A percentile compares a stretch with the other conserved stretches of the same genome.
Conservation (phyloP, 2,329 filamentous ascomycete species). For the Calonectria naviculata region DNA sequence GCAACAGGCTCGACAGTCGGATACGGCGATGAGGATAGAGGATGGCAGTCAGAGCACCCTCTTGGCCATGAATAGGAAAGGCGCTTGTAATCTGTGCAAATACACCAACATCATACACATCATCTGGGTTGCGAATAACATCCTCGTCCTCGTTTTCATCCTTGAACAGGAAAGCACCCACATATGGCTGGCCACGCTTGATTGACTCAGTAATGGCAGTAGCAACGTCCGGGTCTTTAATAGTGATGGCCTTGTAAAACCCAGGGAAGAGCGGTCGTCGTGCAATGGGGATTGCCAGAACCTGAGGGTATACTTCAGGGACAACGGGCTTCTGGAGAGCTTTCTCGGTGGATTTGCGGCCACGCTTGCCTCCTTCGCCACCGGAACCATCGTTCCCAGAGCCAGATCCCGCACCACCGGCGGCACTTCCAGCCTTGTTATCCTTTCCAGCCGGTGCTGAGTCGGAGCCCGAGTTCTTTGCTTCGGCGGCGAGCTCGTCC, state of each 20-base stretch:
- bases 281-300: constrained; percentile 96
- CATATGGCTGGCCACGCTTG: constrained; percentile 95
- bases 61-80: constrained; percentile 89
- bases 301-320: constrained; percentile 95
- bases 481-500: constrained; percentile 60
- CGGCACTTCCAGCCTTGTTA: constrained; percentile 66
- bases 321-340: constrained; percentile 88
- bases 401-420: constrained; percentile 63
- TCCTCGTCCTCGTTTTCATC: constrained; percentile 95
- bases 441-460: constrained; percentile 62
- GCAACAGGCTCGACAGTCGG: constrained; percentile 84
- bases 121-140: constrained; percentile 87
- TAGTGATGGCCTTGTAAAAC: constrained; percentile 99
- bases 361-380: constrained; percentile 75
- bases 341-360: constrained; percentile 77
- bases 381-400: constrained; percentile 66
- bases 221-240: constrained; percentile 91
- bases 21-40: constrained; percentile 97
- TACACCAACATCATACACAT: constrained; percentile 95
- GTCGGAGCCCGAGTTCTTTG: constrained; percentile 56
- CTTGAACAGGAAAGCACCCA: constrained; percentile 96
- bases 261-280: constrained; percentile 95
- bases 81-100: constrained; percentile 98
- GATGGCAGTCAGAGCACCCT: constrained; percentile 88
- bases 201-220: constrained; percentile 96